Conservation (phyloP, 2,329 filamentous ascomycete genomes). For the Magnaporthiopsis incrustans region DNA sequence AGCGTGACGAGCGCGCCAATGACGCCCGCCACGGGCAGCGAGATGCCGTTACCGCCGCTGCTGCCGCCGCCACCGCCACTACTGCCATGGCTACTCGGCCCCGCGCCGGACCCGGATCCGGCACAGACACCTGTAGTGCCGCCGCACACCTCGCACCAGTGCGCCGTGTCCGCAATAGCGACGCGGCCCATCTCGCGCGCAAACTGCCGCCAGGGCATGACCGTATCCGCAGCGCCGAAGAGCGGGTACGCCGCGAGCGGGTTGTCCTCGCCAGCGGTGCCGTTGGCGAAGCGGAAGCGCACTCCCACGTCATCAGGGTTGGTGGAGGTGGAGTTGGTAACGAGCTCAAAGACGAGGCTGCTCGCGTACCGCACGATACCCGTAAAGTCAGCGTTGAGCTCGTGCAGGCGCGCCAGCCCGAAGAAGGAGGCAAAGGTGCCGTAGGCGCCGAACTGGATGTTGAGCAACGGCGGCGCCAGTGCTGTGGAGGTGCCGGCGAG, state of each 20-base stretch:
- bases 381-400: slow-evolving; percentile 54
- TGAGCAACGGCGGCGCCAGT: slow-evolving; percentile 26
- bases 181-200: slow-evolving; percentile 54
- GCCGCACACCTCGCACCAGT: slow-evolving; percentile 72
- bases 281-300: slow-evolving; percentile 55
- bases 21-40: slow-evolving; percentile 67
- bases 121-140: slow-evolving; percentile 63
- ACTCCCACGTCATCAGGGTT: slow-evolving; percentile 40
- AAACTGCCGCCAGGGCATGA: slow-evolving; percentile 64
- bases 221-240: slow-evolving; percentile 47
- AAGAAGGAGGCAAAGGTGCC: slow-evolving; percentile 57
- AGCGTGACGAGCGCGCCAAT: slow-evolving; percentile 65
- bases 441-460: slow-evolving; percentile 54
- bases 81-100: slow-evolving; percentile 15
- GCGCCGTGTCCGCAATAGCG: slow-evolving; percentile 51
- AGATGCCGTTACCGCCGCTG: slow-evolving; percentile 34
- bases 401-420: slow-evolving; percentile 44
- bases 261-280: slow-evolving; percentile 40
- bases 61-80: slow-evolving; percentile 13
- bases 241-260: slow-evolving; percentile 44
- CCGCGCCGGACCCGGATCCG: slow-evolving; percentile 11
- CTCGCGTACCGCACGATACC: slow-evolving; percentile 80
- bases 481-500: slow-evolving; percentile 12
- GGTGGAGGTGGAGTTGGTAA: slow-evolving; percentile 42
- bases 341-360: slow-evolving; percentile 70